Percentiles rank a stretch among this genome's conserved stretches.
Conservation (phyloP, 495 filamentous ascomycete genomes). For the Bacidia rubella region DNA sequence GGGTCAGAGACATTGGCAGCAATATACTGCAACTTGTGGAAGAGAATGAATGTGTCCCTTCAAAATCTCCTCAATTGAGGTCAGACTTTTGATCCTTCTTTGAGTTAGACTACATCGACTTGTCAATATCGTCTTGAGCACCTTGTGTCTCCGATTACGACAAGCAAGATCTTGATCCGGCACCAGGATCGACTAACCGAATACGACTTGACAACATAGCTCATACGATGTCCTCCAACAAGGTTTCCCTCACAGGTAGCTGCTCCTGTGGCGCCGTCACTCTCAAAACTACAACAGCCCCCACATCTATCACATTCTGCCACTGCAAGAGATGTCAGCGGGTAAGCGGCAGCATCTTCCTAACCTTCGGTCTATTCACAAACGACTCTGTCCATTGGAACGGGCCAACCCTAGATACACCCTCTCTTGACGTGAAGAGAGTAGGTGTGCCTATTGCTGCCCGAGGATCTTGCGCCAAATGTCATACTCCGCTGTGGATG, state of each 20-base stretch:
- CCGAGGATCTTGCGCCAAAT: constrained; percentile 22
- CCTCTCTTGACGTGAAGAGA: neutral
- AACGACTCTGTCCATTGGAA: constrained; percentile 17
- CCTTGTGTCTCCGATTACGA: too few relatives aligned
- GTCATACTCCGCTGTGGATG: constrained; percentile 24
- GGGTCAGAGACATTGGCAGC: too few relatives aligned
- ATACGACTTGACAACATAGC: too few relatives aligned
- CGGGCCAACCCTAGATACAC: neutral
- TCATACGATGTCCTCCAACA: too few relatives aligned
- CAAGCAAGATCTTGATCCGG: too few relatives aligned
- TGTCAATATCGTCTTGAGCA: too few relatives aligned
- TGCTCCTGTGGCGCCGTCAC: constrained; percentile 22
- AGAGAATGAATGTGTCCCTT: too few relatives aligned
- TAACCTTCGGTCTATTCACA: constrained; percentile 19
- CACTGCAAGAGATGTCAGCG: constrained; percentile 24
- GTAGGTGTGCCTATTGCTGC: constrained; percentile 9
- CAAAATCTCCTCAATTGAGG: too few relatives aligned
- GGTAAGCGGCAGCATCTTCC: constrained; percentile 23
- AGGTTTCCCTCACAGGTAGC: constrained; percentile 18
- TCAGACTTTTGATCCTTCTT: too few relatives aligned
- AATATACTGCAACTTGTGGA: too few relatives aligned
- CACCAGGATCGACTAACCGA: too few relatives aligned
- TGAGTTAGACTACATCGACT: too few relatives aligned
- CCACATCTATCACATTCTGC: constrained; percentile 19
- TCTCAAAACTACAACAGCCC: constrained; percentile 14